phyloP scores from a whole-genome alignment of 331 rosid genomes.

The Cucumis variabilis region DNA sequence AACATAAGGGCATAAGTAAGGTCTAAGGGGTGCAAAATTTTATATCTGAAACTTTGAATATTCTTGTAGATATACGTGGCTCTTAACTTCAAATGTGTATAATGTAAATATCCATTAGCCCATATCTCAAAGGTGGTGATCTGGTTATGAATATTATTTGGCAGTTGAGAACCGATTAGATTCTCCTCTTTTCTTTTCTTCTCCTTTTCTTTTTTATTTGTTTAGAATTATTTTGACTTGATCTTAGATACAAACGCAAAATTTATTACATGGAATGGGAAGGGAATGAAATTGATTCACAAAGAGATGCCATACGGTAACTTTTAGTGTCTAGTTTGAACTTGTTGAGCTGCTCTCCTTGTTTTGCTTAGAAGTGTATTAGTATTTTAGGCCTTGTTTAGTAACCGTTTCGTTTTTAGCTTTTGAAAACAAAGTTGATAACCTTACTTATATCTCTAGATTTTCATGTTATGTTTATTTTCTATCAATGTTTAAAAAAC shows the following conservation, averaged over 20 bases:
- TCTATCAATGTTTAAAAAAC: too few species aligned
- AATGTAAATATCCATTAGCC: conserved; percentile 10
- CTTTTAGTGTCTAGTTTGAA: neutral
- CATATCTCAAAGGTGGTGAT: neutral
- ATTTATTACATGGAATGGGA: neutral
- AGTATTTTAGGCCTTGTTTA: too few species aligned
- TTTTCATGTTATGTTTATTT: too few species aligned
- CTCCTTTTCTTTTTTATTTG: neutral
- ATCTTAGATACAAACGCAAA: neutral
- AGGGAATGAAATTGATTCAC: neutral
- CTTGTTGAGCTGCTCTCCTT: neutral
- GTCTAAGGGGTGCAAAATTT: neutral
- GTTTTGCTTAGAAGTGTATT: neutral
- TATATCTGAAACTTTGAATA: neutral
- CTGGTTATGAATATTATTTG: neutral
- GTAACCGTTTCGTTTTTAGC: too few species aligned
- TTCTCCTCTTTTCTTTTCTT: neutral
- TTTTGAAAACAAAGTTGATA: too few species aligned
- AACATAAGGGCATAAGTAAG: neutral
- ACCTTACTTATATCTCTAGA: too few species aligned
- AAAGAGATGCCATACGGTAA: neutral
- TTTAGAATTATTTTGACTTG: neutral
- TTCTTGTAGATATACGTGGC: conserved; percentile 5
- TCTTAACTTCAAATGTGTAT: neutral
- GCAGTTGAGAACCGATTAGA: neutral